Base-by-base conservation (phyloP, 2,329 filamentous ascomycete genomes). In the Scolecobasidium constrictum region DNA sequence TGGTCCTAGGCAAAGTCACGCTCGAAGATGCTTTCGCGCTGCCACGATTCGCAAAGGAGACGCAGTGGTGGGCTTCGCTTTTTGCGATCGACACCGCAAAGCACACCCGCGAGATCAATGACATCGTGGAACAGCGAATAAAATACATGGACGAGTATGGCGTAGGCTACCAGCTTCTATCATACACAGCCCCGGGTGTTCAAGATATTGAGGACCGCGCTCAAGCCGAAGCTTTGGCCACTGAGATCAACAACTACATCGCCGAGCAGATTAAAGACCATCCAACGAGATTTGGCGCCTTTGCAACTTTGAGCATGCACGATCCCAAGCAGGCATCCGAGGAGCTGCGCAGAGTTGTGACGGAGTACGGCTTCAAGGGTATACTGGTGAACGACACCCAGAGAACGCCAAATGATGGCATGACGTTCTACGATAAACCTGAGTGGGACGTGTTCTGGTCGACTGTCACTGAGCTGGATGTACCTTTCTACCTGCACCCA, bases 401-500 rank as follows among this genome's bases (percentile, higher is more conserved):
- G 52, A 69, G 72, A 20, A 66, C 73, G 13, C 75, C 75, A 3
- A 48, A 61, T 0, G 72, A 78, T 45, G 76, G 75, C 28, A 73
- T 78, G 44, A 62, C 81, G 54, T 81, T 80, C 60, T 82, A 81
- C 59, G 78, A 82, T 52, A 62, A 67, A 6, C 65, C 70, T 0
- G 68, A 73, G 46, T 83, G 71, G 66, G 74, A 78, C 49, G 56
- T 69, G 17, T 81, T 82, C 65, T 81, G 77, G 77, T 53, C 64
- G 11, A 70, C 68, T 0, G 66, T 71, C 6, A 66, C 65, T 2
- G 72, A 78, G 35, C 68, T 82, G 0, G 73, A 80, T 44, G 76
- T 80, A 0, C 77, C 77, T 0, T 66, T 82, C 38, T 82, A 81
- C 51, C 63, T 82, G 1, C 78, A 82, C 55, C 78, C 77, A 0